These are phyloP conservation scores for Aspergillus mulundensis DNA, from an alignment of 495 filamentous ascomycete species.

Conservation along the genomic window DNA sequence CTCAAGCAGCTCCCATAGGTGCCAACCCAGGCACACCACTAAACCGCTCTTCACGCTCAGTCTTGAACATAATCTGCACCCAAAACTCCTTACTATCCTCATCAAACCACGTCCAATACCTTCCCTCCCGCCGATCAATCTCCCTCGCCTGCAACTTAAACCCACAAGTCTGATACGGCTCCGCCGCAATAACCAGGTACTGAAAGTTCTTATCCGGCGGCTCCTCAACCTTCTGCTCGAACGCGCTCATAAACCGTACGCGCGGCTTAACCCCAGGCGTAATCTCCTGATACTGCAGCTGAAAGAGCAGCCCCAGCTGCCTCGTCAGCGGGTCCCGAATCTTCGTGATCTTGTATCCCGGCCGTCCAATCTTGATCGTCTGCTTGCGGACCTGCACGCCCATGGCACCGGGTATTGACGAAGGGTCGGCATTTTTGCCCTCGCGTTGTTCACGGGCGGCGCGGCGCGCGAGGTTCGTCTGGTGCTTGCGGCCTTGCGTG, in stretches of 20 bases:
- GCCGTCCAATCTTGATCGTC: slow-evolving; percentile 93
- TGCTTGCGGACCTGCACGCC: slow-evolving; percentile 84
- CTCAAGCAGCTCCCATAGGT: slow-evolving; percentile 34
- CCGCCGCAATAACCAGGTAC: slow-evolving; percentile 91
- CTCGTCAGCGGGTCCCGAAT: slow-evolving; percentile 83
- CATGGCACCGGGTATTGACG: slow-evolving; percentile 62
- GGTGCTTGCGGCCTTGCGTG: slow-evolving; percentile 98
- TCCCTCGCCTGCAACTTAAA: slow-evolving; percentile 96
- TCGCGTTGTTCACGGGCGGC: slow-evolving; percentile 93
- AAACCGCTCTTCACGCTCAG: slow-evolving; percentile 94
- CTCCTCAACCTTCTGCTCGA: slow-evolving; percentile 92
- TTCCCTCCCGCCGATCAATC: slow-evolving; percentile 81
- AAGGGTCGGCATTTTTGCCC: slow-evolving; percentile 68
- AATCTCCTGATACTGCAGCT: slow-evolving; percentile 94
- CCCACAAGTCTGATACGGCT: slow-evolving; percentile 95
- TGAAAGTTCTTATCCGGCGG: slow-evolving; percentile 91
- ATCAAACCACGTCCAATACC: slow-evolving; percentile 94
- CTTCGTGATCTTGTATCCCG: slow-evolving; percentile 98
- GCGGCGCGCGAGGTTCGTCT: slow-evolving; percentile 96
- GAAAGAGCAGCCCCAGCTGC: slow-evolving; percentile 87
- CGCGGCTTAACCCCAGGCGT: slow-evolving; percentile 68
- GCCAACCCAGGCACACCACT: slow-evolving; percentile 89
- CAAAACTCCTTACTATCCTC: slow-evolving; percentile 96
- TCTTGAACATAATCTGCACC: slow-evolving; percentile 99
- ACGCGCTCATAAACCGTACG: slow-evolving; percentile 96